phyloP scores from a whole-genome alignment of 2,329 filamentous ascomycete genomes.

The Juglanconis juglandina region DNA sequence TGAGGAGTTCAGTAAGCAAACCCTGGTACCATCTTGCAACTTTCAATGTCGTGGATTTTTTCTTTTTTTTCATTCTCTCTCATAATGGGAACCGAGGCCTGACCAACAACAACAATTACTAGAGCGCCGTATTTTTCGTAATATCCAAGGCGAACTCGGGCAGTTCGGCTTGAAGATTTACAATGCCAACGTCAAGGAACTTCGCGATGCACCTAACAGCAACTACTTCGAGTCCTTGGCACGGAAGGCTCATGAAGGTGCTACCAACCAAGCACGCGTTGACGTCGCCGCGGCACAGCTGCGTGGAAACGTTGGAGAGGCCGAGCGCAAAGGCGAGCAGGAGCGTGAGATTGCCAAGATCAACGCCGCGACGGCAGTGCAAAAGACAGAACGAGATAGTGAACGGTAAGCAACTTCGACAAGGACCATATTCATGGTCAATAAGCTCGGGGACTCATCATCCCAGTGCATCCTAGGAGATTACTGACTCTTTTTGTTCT shows the following conservation, averaged over 20 bases:
- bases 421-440: not conserved
- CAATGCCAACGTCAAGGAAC: conserved; percentile 76
- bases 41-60: not conserved
- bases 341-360: conserved; percentile 88
- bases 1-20: conserved; percentile 27
- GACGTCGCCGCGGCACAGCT: conserved; percentile 64
- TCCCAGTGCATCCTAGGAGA: too few relatives aligned
- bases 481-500: not conserved
- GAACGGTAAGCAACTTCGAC: not conserved
- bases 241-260: conserved; percentile 80
- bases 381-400: conserved; percentile 65
- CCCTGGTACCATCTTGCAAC: not conserved
- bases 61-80: not conserved
- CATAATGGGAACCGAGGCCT: not conserved
- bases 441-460: too few relatives aligned
- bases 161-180: conserved; percentile 76
- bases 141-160: conserved; percentile 74
- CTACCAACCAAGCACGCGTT: conserved; percentile 71
- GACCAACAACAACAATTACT: not conserved
- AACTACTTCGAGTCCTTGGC: conserved; percentile 80
- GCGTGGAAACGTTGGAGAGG: conserved; percentile 71
- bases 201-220: conserved; percentile 77
- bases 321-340: conserved; percentile 72
- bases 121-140: conserved; percentile 66
- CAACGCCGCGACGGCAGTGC: conserved; percentile 77